Evolutionary conservation across 2,329 filamentous ascomycete species (phyloP).

Genomic region (Thielaviopsis populi): DNA sequence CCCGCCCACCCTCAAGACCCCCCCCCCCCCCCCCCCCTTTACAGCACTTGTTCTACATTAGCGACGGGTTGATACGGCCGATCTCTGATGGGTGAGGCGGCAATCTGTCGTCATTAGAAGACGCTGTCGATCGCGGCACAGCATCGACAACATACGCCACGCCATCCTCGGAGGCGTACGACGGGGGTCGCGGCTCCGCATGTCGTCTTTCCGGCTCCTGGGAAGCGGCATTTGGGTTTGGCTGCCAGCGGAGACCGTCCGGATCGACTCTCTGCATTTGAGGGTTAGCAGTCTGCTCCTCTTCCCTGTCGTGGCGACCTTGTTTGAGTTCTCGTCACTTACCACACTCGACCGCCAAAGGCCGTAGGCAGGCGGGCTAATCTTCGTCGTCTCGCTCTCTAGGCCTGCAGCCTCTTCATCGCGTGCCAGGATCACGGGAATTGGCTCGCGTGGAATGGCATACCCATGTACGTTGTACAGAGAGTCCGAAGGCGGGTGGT

Average conservation of each 20-base stretch:
- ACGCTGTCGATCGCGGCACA: constrained; percentile 41
- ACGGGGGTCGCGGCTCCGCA: constrained; percentile 45
- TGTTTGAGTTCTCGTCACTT: constrained; percentile 26
- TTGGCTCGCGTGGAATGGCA: constrained; percentile 55
- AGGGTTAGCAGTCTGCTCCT: neutral
- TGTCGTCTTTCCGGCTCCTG: constrained; percentile 20
- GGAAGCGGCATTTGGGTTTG: constrained; percentile 32
- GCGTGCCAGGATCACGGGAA: constrained; percentile 57
- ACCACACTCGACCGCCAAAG: constrained; percentile 72
- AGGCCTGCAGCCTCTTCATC: constrained; percentile 55
- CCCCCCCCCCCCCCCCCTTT: too few relatives aligned
- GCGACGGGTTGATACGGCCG: constrained; percentile 20
- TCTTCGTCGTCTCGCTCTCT: constrained; percentile 39
- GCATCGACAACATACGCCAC: constrained; percentile 58
- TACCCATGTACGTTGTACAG: constrained; percentile 44
- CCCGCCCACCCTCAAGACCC: neutral
- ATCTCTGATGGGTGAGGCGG: constrained; percentile 36
- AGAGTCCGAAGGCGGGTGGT: constrained; percentile 27
- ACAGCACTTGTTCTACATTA: neutral
- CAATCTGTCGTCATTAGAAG: constrained; percentile 30
- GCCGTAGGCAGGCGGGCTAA: constrained; percentile 70
- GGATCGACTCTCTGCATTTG: constrained; percentile 54
- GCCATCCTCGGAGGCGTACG: constrained; percentile 62
- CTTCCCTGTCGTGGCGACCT: neutral
- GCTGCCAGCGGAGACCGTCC: constrained; percentile 66